Evolutionary conservation across 176 grass and related monocot genomes (phyloP), one percentile per base, ranked within the genome.

Genomic region (Canna indica): DNA sequence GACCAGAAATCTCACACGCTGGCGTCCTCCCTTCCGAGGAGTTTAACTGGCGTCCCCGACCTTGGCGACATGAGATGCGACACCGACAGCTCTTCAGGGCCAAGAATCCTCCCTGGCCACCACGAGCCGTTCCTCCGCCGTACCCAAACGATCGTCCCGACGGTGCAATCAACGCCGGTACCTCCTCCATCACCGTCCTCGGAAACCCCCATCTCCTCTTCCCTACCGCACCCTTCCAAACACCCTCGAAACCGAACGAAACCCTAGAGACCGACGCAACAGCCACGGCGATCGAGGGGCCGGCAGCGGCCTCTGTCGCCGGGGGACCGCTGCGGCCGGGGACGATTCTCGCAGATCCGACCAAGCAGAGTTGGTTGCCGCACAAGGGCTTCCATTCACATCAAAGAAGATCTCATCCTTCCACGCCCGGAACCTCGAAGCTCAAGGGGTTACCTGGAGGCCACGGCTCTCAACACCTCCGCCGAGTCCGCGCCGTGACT

Each of bases 21-120:
- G 64, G 94, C 94, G 72, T 92, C 94, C 78, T 97, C 94, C 52
- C 94, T 81, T 34, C 94, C 94, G 36, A 97, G 94, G 68, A 97
- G 94, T 82, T 97, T 97, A 62, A 97, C 94, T 35, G 94, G 89
- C 62, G 94, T 97, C 36, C 94, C 94, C 25, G 94, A 97, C 81
- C 94, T 90, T 6, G 91, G 89, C 54, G 94, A 97, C 86, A 97
- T 87, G 80, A 93, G 83, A 79, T 92, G 94, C 68, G 94, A 92
- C 72, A 83, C 89, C 70, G 89, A 87, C 18, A 97, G 86, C 72
- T 97, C 94, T 28, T 87, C 82, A 0, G 84, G 80, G 17, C 89
- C 89, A 24, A 97, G 84, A 77, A 97, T 97, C 84, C 94, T 84
- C 52, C 94, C 89, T 2, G 94, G 94, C 94, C 94, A 97, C 94